phyloP scores from a whole-genome alignment of 2,329 filamentous ascomycete genomes.

The Colletotrichum lini region DNA sequence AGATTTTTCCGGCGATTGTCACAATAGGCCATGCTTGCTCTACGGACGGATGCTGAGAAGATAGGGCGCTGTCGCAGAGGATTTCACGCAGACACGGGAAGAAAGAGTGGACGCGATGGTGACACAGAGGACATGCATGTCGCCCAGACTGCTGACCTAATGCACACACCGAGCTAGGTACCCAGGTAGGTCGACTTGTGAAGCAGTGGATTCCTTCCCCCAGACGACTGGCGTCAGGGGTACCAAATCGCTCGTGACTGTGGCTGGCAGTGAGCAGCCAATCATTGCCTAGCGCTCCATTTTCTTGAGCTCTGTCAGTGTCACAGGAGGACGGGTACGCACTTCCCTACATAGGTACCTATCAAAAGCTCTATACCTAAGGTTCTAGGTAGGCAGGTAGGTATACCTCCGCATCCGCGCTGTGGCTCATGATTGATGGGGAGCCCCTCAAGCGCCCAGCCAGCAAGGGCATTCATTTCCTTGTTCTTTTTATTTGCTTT shows the following conservation, averaged over 20 bases:
- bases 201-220: conserved; percentile 18
- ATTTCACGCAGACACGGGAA: background rate
- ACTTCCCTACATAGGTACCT: background rate
- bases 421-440: background rate
- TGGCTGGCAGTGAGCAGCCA: conserved; percentile 13
- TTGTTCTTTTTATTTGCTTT: background rate
- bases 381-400: too few relatives aligned
- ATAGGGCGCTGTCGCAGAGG: background rate
- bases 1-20: conserved; percentile 3
- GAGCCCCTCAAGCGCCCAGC: too few relatives aligned
- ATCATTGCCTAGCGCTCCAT: conserved; percentile 17
- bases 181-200: background rate
- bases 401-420: background rate
- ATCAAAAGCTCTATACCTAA: background rate
- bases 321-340: background rate
- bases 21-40: conserved; percentile 16
- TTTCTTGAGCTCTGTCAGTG: background rate
- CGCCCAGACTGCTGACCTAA: conserved; percentile 37
- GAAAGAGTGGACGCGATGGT: conserved; percentile 22
- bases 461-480: conserved; percentile 6
- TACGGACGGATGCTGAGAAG: conserved; percentile 5
- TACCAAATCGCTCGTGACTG: conserved; percentile 13
- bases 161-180: background rate
- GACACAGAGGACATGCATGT: conserved; percentile 32
- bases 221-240: conserved; percentile 24